Evolutionary conservation across 1,284 basidiomycete species (phyloP).

Genomic region (Stereum hirsutum): DNA sequence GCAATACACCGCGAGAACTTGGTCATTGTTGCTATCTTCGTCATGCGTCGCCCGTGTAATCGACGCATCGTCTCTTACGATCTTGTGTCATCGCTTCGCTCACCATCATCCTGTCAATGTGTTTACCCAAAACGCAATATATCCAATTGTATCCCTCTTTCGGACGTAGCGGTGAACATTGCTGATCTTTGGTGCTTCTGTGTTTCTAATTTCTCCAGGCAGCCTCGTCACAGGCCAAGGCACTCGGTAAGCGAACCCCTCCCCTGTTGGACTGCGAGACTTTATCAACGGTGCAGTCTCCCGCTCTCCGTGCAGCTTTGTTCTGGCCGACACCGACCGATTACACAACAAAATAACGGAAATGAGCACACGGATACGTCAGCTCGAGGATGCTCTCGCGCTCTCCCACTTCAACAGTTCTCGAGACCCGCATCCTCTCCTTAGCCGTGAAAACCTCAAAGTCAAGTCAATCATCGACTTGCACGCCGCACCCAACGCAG

Average conservation of each 20-base stretch:
- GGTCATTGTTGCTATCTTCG: not conserved
- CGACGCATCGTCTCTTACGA: not conserved
- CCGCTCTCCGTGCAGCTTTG: conserved; percentile 37
- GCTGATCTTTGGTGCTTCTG: not conserved
- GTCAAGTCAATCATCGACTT: conserved; percentile 62
- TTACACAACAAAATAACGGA: conserved; percentile 62
- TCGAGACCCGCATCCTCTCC: conserved; percentile 49
- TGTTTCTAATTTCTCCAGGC: conserved; percentile 17
- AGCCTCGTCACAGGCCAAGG: conserved; percentile 63
- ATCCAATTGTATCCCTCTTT: no score
- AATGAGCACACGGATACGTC: conserved; percentile 69
- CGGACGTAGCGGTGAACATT: no score
- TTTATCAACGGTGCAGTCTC: not conserved
- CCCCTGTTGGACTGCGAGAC: not conserved
- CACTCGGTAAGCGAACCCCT: conserved; percentile 42
- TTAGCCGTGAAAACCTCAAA: conserved; percentile 53
- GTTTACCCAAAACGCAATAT: not conserved
- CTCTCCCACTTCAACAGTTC: conserved; percentile 42
- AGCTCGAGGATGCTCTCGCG: conserved; percentile 66
- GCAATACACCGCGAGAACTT: not conserved
- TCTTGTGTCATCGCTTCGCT: not conserved
- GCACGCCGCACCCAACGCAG: conserved; percentile 34
- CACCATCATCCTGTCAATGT: not conserved
- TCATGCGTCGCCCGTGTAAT: not conserved
- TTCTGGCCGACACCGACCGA: conserved; percentile 70